Evolutionary conservation across 345 rosid species (phyloP).

Genomic region (Mangifera indica): DNA sequence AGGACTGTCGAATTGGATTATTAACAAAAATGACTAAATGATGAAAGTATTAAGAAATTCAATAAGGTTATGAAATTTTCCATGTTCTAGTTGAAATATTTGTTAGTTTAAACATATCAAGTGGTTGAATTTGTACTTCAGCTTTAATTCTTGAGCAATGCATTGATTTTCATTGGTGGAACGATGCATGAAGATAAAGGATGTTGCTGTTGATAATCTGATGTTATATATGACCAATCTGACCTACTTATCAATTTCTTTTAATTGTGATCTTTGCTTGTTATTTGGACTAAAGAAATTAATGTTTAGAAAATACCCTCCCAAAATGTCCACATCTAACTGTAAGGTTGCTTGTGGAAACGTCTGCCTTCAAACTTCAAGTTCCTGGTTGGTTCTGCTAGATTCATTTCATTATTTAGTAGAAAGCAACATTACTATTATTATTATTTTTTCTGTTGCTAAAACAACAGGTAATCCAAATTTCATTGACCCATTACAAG

Average conservation of each 20-base stretch:
- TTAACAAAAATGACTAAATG: background rate
- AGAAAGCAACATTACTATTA: background rate
- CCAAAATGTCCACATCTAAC: background rate
- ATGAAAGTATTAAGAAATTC: background rate
- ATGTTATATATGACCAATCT: constrained; percentile 15
- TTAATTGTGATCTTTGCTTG: too few relatives aligned
- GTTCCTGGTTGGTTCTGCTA: background rate
- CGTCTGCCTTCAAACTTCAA: background rate
- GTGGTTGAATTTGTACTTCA: constrained; percentile 15
- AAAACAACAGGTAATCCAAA: background rate
- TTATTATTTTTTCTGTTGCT: background rate
- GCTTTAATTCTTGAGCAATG: constrained; percentile 22
- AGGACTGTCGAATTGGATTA: background rate
- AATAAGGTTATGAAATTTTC: background rate
- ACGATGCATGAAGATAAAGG: background rate
- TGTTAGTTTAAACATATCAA: background rate
- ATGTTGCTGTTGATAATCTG: constrained; percentile 12
- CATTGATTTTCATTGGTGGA: background rate
- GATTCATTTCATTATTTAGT: background rate
- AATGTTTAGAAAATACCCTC: background rate
- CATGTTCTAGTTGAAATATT: background rate
- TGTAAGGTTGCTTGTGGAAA: background rate
- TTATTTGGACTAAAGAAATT: too few relatives aligned
- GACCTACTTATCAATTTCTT: constrained; percentile 2
- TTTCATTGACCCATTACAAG: background rate